These are phyloP conservation scores for Lactarius hatsudake DNA, from an alignment of 768 basidiomycete species.

Conservation along the genomic window DNA sequence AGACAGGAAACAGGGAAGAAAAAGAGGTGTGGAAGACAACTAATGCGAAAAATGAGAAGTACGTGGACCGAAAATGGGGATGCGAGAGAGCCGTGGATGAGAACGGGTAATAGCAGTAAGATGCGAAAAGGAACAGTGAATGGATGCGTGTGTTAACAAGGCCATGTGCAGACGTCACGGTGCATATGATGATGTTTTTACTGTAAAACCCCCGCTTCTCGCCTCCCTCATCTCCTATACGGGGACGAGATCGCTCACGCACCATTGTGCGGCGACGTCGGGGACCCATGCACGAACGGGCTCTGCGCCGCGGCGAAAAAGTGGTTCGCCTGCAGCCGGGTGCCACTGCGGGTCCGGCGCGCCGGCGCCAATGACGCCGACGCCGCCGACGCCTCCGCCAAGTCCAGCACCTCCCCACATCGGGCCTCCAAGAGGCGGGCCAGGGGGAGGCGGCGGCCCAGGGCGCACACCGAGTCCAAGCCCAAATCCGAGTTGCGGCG, in stretches of 20 bases:
- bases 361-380: conserved; percentile 6
- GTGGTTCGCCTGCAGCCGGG: conserved; percentile 19
- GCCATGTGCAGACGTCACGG: conserved; percentile 14
- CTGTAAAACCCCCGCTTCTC: not conserved
- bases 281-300: conserved; percentile 28
- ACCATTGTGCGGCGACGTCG: conserved; percentile 28
- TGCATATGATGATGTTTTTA: conserved; percentile 7
- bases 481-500: conserved; percentile 11
- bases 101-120: not conserved
- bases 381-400: conserved; percentile 17
- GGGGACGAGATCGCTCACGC: conserved; percentile 7
- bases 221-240: not conserved
- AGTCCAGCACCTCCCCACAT: conserved; percentile 24
- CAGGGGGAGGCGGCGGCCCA: conserved; percentile 15
- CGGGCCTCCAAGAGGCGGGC: conserved; percentile 11
- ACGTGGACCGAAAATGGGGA: not conserved
- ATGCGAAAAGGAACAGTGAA: not conserved
- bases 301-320: conserved; percentile 26
- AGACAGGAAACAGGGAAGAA: not conserved
- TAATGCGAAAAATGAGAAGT: conserved; percentile 4
- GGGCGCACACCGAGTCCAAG: conserved; percentile 17
- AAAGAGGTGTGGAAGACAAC: not conserved
- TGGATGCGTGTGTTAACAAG: conserved; percentile 15
- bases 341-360: conserved; percentile 22
- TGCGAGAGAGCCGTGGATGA: not conserved